Evolutionary conservation across 2,329 filamentous ascomycete genomes (phyloP).

Genomic region (Raffaelea ambrosiae): DNA sequence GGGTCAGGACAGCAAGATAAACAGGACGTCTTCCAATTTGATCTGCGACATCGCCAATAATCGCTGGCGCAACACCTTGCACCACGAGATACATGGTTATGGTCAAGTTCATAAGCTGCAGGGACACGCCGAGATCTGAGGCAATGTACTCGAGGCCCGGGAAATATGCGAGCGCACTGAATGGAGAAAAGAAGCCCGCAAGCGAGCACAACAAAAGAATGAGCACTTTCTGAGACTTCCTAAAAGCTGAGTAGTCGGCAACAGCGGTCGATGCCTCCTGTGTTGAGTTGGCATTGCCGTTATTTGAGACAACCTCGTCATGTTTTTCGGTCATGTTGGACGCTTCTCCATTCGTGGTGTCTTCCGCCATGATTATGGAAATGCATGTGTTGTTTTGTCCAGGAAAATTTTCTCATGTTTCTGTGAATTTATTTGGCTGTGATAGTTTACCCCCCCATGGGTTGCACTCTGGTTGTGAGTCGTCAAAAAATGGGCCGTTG

Average conservation of each 20-base stretch:
- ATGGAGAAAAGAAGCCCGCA: not conserved
- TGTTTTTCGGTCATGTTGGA: no score
- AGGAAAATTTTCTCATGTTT: no score
- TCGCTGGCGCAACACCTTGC: not conserved
- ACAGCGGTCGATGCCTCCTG: no score
- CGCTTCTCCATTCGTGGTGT: no score
- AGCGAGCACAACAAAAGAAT: not conserved
- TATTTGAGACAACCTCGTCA: no score
- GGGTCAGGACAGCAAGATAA: not conserved
- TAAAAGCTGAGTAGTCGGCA: not conserved
- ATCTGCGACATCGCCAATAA: not conserved
- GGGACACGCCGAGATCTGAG: not conserved
- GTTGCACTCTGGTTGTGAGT: no score
- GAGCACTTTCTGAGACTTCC: not conserved
- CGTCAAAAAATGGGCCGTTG: no score
- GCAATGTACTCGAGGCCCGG: conserved; percentile 1
- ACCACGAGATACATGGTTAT: conserved; percentile 1
- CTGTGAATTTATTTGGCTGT: no score
- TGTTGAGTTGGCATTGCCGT: no score
- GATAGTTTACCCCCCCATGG: no score
- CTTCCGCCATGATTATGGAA: no score
- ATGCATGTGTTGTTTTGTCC: no score
- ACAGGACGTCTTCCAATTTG: not conserved
- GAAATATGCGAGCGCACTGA: not conserved
- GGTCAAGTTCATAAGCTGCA: not conserved